phyloP scores from a whole-genome alignment of 2,329 filamentous ascomycete genomes.

The Pestalotiopsis sp. region DNA sequence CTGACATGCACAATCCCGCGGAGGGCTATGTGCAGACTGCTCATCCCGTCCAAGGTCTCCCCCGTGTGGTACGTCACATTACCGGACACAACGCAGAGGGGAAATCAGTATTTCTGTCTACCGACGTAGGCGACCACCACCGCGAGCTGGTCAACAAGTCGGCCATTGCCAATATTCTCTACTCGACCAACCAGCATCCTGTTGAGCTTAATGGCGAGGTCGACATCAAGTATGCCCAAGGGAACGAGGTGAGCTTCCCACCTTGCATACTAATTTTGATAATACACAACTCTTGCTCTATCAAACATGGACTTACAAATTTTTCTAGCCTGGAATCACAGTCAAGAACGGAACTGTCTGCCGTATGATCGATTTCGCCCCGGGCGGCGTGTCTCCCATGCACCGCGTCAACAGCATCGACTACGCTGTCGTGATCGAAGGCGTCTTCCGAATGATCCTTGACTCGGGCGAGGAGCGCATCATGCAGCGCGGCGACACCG shows the following conservation, averaged over 20 bases:
- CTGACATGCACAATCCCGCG: background rate
- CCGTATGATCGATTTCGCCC: conserved; percentile 25
- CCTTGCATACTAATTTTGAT: too few relatives aligned
- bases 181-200: conserved; percentile 28
- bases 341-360: conserved; percentile 15
- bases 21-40: background rate
- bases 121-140: conserved; percentile 32
- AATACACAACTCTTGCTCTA: background rate
- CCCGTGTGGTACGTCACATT: conserved; percentile 19
- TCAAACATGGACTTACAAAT: background rate
- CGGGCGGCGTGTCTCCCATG: conserved; percentile 15
- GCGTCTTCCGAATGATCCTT: conserved; percentile 19
- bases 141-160: conserved; percentile 24
- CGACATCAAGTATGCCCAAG: conserved; percentile 24
- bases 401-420: conserved; percentile 20
- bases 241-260: conserved; percentile 1
- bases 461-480: conserved; percentile 24
- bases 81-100: conserved; percentile 24
- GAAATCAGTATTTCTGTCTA: conserved; percentile 26
- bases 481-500: conserved; percentile 21
- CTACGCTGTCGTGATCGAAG: conserved; percentile 24
- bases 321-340: background rate
- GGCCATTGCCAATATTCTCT: conserved; percentile 31
- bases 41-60: conserved; percentile 15
- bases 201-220: conserved; percentile 26